phyloP scores from a whole-genome alignment of 1,139 yeast genomes.

The Magnusiomyces paraingens region DNA sequence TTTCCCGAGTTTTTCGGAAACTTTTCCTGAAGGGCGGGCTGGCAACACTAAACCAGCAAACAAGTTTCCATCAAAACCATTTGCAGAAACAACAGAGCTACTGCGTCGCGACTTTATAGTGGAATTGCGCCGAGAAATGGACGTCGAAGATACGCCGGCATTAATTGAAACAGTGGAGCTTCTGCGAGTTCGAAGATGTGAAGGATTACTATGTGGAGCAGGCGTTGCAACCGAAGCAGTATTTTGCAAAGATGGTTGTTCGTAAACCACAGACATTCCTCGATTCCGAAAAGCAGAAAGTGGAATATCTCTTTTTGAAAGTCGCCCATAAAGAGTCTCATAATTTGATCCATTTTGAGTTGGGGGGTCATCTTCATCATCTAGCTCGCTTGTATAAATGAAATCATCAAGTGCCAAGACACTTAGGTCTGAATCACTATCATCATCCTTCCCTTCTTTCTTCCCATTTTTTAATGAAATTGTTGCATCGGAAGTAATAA shows the following conservation, averaged over 20 bases:
- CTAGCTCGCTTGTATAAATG: constrained; percentile 80
- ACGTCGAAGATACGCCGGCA: too few relatives aligned
- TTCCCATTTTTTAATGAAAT: constrained; percentile 19
- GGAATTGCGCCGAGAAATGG: too few relatives aligned
- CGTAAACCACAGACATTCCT: neutral
- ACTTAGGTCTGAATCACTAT: constrained; percentile 43
- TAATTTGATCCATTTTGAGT: constrained; percentile 26
- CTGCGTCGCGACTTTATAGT: too few relatives aligned
- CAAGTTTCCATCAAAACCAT: neutral
- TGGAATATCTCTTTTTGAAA: constrained; percentile 55
- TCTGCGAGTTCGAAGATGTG: neutral
- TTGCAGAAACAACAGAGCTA: neutral
- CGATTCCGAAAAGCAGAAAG: constrained; percentile 78
- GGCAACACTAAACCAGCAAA: neutral
- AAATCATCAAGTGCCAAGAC: constrained; percentile 80
- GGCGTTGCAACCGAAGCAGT: neutral
- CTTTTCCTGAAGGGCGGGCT: neutral
- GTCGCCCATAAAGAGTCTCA: constrained; percentile 19
- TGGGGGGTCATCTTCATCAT: constrained; percentile 57
- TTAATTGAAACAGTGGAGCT: neutral
- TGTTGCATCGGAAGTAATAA: neutral
- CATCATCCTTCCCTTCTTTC: constrained; percentile 19
- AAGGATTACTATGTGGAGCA: neutral
- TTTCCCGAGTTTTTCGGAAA: neutral
- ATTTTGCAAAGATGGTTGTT: constrained; percentile 7